A percentile compares a stretch with the other conserved stretches of the same genome.
Conservation (phyloP, 2,329 filamentous ascomycete genomes). For the Colletotrichum australisinense region DNA sequence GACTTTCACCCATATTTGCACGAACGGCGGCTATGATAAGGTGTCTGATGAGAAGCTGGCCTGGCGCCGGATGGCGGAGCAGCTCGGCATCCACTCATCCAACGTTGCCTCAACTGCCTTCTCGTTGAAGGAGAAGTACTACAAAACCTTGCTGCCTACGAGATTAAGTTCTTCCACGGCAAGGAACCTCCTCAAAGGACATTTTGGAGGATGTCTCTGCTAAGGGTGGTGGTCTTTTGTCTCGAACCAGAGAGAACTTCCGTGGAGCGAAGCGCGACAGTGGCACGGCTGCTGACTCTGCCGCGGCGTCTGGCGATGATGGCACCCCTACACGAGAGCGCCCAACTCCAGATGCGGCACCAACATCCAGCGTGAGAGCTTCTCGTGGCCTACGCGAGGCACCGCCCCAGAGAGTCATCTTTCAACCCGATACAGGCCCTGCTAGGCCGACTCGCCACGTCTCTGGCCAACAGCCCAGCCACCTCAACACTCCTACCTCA, state of each 20-base stretch:
- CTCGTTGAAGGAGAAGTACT: conserved; percentile 87
- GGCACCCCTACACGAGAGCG: conserved; percentile 67
- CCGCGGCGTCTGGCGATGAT: conserved; percentile 34
- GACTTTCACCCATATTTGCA: conserved; percentile 81
- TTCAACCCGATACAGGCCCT: conserved; percentile 81
- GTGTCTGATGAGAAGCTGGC: conserved; percentile 86
- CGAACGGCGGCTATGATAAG: conserved; percentile 86
- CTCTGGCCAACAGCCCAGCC: conserved; percentile 42
- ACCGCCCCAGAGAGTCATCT: conserved; percentile 86
- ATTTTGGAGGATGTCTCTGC: conserved; percentile 90
- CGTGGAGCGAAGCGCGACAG: conserved; percentile 58
- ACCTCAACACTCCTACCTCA: conserved; percentile 40
- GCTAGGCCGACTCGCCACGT: conserved; percentile 72
- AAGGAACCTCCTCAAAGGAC: conserved; percentile 86
- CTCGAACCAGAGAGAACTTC: conserved; percentile 83
- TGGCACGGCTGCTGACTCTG: conserved; percentile 28
- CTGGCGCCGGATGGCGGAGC: conserved; percentile 83
- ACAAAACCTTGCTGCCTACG: conserved; percentile 91
- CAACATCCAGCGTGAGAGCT: conserved; percentile 63
- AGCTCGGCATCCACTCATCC: conserved; percentile 79
- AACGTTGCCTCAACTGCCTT: conserved; percentile 89
- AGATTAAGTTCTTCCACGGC: conserved; percentile 81
- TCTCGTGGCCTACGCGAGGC: conserved; percentile 80
- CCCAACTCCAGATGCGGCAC: conserved; percentile 60
- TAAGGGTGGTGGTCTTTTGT: conserved; percentile 84